Base-by-base conservation (phyloP, 139 green algal species). In the Diplosphaera chodatii region DNA sequence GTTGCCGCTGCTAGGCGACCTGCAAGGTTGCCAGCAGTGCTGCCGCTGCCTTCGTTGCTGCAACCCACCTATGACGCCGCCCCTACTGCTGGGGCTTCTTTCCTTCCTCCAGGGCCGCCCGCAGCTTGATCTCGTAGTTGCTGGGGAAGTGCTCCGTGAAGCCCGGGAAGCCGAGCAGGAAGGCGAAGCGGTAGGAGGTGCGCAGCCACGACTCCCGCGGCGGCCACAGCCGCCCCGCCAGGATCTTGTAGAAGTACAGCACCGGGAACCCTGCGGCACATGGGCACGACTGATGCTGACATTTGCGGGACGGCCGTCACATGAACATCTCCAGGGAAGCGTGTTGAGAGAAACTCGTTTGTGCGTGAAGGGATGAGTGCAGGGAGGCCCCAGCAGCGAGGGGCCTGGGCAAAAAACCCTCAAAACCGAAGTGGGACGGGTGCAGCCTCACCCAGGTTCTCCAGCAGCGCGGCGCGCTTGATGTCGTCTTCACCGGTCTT, bases 61-160 rank as follows among this genome's bases (percentile, higher is more conserved):
- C n/a, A n/a, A n/a, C n/a, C n/a, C n/a, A n/a, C n/a, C n/a, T n/a
- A n/a, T n/a, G n/a, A n/a, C n/a, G n/a, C n/a, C n/a, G n/a, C n/a
- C n/a, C n/a, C n/a, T n/a, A n/a, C n/a, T n/a, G n/a, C n/a, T n/a
- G n/a, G n/a, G n/a, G n/a, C n/a, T n/a, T n/a, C n/a, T n/a, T n/a
- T n/a, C n/a, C 37, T 48, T 48, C 37, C 16, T 59, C 48, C 48
- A 59, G 48, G 48, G 30, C 31, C 66, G 32, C 23, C 48, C 72
- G 55, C 40, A 72, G n/a, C 65, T 68, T 63, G 16, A 18, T 21
- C 21, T 70, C 74, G 48, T 78, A 74, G 40, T 74, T 67, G 23
- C 28, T 29, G 23, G 74, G 74, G 31, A 71, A 79, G 59, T 79
- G 74, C 27, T 79, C 74, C n/a, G 16, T 64, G 40, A 79, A 55